These are phyloP conservation scores for Plasmodiophora brassicae DNA, from an alignment of 208 protist species.

Conservation along the genomic window DNA sequence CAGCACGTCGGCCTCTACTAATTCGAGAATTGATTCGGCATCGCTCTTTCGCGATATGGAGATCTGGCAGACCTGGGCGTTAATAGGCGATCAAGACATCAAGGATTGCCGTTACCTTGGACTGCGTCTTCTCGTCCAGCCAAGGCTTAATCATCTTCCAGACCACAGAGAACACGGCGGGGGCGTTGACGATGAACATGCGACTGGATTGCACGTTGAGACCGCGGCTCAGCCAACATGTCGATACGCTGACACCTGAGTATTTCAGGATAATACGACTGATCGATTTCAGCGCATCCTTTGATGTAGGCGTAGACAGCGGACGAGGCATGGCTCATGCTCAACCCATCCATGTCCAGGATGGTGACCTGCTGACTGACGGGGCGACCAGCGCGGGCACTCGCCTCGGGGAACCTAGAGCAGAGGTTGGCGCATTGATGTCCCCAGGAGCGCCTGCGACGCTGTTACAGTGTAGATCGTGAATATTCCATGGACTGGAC, in stretches of 20 bases:
- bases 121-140: not conserved
- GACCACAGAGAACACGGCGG: not conserved
- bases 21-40: not conserved
- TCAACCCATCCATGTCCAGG: not conserved
- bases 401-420: not conserved
- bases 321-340: not conserved
- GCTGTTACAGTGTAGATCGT: slow-evolving; percentile 1
- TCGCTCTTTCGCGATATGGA: not conserved
- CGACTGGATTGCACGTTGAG: no score
- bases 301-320: not conserved
- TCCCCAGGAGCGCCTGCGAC: not conserved
- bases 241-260: no score
- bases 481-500: slow-evolving; percentile 1
- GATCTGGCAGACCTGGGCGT: not conserved
- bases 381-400: not conserved
- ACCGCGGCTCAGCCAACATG: no score
- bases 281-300: slow-evolving; percentile 1
- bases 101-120: not conserved
- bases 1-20: not conserved
- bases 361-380: slow-evolving; percentile 5
- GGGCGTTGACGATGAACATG: slow-evolving; percentile 14
- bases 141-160: slow-evolving; percentile 2
- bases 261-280: not conserved
- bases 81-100: not conserved
- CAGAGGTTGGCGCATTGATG: no score